phyloP scores from a whole-genome alignment of 805 yeast species.

The Spathaspora sp. region DNA sequence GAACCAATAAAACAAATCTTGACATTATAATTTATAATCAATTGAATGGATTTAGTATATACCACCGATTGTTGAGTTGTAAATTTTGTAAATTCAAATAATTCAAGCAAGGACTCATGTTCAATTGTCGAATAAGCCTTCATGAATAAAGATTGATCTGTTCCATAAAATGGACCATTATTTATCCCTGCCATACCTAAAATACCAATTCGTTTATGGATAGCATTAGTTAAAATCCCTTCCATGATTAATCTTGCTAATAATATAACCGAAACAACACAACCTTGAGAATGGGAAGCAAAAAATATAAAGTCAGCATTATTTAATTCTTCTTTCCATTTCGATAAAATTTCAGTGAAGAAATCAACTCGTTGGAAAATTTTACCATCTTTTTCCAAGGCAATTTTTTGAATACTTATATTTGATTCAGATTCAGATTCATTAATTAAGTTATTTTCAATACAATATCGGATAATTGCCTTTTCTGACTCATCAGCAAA shows the following conservation, averaged over 20 bases:
- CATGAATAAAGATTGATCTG: constrained; percentile 78
- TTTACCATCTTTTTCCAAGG: constrained; percentile 91
- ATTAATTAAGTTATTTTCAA: constrained; percentile 35
- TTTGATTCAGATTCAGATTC: constrained; percentile 27
- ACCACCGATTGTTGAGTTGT: constrained; percentile 69
- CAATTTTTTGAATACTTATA: constrained; percentile 75
- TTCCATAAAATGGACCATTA: constrained; percentile 90
- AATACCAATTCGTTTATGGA: constrained; percentile 55
- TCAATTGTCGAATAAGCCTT: constrained; percentile 90
- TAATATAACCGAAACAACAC: constrained; percentile 82
- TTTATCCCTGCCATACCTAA: constrained; percentile 95
- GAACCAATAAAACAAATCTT: constrained; percentile 84
- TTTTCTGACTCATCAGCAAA: constrained; percentile 89
- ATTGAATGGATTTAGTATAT: constrained; percentile 62
- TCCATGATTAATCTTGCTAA: constrained; percentile 66
- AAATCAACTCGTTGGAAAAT: constrained; percentile 81
- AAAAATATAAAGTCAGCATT: constrained; percentile 83
- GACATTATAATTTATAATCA: constrained; percentile 64
- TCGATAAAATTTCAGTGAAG: constrained; percentile 66
- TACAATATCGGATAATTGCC: constrained; percentile 62
- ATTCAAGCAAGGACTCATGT: constrained; percentile 77
- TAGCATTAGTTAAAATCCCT: constrained; percentile 42
- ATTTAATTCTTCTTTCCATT: constrained; percentile 57
- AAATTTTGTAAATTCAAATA: constrained; percentile 83
- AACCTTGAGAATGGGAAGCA: constrained; percentile 95